Conservation (phyloP, 345 rosid species). For the Cochlearia excelsa region DNA sequence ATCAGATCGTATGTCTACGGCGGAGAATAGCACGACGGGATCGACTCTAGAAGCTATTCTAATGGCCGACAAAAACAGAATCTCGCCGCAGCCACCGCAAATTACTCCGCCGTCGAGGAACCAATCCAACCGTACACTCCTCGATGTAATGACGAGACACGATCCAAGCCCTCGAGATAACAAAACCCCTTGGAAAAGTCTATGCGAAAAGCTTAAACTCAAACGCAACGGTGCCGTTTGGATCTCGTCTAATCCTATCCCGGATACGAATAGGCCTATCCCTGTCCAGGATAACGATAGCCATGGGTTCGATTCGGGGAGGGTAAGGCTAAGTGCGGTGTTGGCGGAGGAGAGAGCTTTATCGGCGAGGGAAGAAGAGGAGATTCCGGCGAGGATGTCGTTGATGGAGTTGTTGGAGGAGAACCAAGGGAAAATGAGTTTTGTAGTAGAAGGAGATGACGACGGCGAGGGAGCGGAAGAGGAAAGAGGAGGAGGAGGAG, state of each 20-base stretch:
- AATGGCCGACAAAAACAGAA: conserved; percentile 30
- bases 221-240: conserved; percentile 63
- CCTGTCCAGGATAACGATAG: conserved; percentile 26
- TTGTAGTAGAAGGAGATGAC: conserved; percentile 2
- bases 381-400: conserved; percentile 68
- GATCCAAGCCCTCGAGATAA: conserved; percentile 36
- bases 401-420: conserved; percentile 88
- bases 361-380: conserved; percentile 55
- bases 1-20: conserved; percentile 44
- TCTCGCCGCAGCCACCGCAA: conserved; percentile 27
- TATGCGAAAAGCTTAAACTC: conserved; percentile 65
- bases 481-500: conserved; percentile 1
- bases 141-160: conserved; percentile 57
- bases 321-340: conserved; percentile 36
- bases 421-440: conserved; percentile 55
- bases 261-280: conserved; percentile 43
- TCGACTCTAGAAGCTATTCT: conserved; percentile 39
- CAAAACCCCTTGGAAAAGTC: conserved; percentile 62
- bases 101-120: conserved; percentile 13
- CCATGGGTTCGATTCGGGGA: conserved; percentile 35
- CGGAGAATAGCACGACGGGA: conserved; percentile 38
- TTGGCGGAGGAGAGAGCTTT: conserved; percentile 63
- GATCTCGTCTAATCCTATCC: conserved; percentile 50
- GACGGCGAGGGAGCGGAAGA: conserved; percentile 12
- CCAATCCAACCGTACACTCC: conserved; percentile 44